phyloP scores from a whole-genome alignment of 2,329 filamentous ascomycete genomes.

The Arthrobotrys conoides region DNA sequence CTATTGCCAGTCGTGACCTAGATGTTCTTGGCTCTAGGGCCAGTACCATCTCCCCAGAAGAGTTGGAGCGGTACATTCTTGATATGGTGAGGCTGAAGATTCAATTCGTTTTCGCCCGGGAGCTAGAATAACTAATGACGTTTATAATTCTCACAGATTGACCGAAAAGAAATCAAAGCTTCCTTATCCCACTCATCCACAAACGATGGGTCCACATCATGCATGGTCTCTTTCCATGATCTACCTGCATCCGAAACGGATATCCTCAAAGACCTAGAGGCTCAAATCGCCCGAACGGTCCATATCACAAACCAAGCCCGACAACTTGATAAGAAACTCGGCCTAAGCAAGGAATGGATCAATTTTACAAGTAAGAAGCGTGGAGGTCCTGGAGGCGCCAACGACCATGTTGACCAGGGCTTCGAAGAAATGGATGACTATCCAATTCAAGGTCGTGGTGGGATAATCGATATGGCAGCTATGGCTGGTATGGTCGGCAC shows the following conservation, averaged over 20 bases:
- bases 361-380: slow-evolving; percentile 69
- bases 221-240: slow-evolving; percentile 64
- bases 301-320: slow-evolving; percentile 71
- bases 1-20: slow-evolving; percentile 66
- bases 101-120: background rate
- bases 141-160: slow-evolving; percentile 61
- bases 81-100: slow-evolving; percentile 62
- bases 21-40: slow-evolving; percentile 62
- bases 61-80: slow-evolving; percentile 63
- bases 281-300: slow-evolving; percentile 71
- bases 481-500: slow-evolving; percentile 34
- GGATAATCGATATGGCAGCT: slow-evolving; percentile 40
- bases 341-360: slow-evolving; percentile 74
- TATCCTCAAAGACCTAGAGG: slow-evolving; percentile 68
- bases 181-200: slow-evolving; percentile 64
- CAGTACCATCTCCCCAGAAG: slow-evolving; percentile 61
- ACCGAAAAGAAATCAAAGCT: slow-evolving; percentile 64
- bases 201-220: slow-evolving; percentile 60
- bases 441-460: slow-evolving; percentile 29
- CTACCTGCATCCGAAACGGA: slow-evolving; percentile 65
- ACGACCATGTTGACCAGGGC: slow-evolving; percentile 49
- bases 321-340: slow-evolving; percentile 72
- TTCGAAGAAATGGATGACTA: slow-evolving; percentile 60
- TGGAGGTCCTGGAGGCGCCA: slow-evolving; percentile 24
- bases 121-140: background rate